These are phyloP conservation scores for Tetracentron sinense DNA, from an alignment of 164 flowering plant genomes.

Conservation along the genomic window DNA sequence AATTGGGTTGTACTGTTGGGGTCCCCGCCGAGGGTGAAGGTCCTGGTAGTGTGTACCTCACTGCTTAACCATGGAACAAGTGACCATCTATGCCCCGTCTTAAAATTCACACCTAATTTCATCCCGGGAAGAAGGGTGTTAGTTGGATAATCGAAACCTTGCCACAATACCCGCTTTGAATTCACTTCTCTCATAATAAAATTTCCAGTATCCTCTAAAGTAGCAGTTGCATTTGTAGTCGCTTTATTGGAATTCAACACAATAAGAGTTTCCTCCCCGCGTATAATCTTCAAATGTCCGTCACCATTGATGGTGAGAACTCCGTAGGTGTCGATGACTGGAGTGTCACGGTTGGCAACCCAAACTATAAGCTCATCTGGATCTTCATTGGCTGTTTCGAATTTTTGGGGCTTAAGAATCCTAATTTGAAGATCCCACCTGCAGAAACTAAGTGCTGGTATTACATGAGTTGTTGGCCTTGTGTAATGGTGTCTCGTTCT, in stretches of 20 bases:
- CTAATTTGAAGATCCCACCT: slow-evolving; percentile 12
- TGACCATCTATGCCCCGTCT: slow-evolving; percentile 10
- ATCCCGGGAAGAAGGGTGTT: slow-evolving; percentile 8
- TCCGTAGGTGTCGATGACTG: neutral
- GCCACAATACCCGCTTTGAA: neutral
- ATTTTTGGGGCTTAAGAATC: slow-evolving; percentile 7
- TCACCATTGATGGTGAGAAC: neutral
- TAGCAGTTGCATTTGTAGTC: neutral
- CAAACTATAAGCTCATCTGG: neutral
- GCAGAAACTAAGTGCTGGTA: slow-evolving; percentile 11
- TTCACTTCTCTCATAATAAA: neutral
- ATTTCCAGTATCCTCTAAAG: slow-evolving; percentile 2
- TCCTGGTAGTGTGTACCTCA: slow-evolving; percentile 6
- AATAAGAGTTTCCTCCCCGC: neutral
- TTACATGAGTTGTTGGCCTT: slow-evolving; percentile 13
- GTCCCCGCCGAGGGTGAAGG: slow-evolving; percentile 16
- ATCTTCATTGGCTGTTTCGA: neutral
- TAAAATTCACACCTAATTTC: slow-evolving; percentile 12
- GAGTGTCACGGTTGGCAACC: slow-evolving; percentile 4
- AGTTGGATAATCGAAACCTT: neutral
- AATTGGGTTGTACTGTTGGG: slow-evolving; percentile 5
- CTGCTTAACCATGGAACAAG: slow-evolving; percentile 13
- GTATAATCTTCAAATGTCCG: neutral
- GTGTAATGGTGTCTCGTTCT: slow-evolving; percentile 6
- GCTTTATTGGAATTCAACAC: neutral